Base-by-base conservation (phyloP, 2,329 filamentous ascomycete species). In the Talaromyces islandicus region DNA sequence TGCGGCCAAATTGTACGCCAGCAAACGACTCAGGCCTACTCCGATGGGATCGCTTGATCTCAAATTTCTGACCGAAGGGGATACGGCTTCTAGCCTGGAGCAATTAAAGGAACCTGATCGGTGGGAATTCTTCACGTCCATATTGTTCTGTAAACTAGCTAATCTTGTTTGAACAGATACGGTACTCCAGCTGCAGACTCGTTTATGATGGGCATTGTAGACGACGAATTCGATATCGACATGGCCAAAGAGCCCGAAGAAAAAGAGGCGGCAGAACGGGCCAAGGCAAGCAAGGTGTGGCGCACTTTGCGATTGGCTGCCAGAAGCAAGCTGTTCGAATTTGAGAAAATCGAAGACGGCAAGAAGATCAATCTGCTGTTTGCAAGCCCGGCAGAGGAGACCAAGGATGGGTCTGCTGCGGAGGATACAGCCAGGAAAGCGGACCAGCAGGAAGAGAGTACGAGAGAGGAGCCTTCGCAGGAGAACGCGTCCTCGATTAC, bases 261-360 rank as follows among this genome's bases (percentile, higher is more conserved):
- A 64, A 85, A 81, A 69, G 78, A 82, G 54, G 73, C 75, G 66
- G 82, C 78, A 77, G 84, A 73, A 76, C 89, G 90, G 64, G 83
- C 87, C 59, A 96, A 95, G 73, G 86, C 88, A 21, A 96, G 91
- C 78, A 93, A 95, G 73, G 89, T 87, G 60, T 99, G 94, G 94
- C 85, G 92, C 66, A 90, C 91, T 5, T 78, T 99, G 64, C 86
- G 94, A 57, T 84, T 96, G 64, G 89, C 91, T 10, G 87, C 89
- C 59, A 86, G 85, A 64, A 86, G 82, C 60, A 89, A 88, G 67
- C 82, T 97, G 65, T 83, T 85, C 51, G 78, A 86, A 21, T 94
- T 97, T 72, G 92, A 97, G 73, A 91, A 89, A 73, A 89, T 96
- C 54, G 92, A 96, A 59, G 88, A 92, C 65, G 87, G 89, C 46